phyloP scores from a whole-genome alignment of 176 grass and related monocot species.

The Raddia distichophylla region DNA sequence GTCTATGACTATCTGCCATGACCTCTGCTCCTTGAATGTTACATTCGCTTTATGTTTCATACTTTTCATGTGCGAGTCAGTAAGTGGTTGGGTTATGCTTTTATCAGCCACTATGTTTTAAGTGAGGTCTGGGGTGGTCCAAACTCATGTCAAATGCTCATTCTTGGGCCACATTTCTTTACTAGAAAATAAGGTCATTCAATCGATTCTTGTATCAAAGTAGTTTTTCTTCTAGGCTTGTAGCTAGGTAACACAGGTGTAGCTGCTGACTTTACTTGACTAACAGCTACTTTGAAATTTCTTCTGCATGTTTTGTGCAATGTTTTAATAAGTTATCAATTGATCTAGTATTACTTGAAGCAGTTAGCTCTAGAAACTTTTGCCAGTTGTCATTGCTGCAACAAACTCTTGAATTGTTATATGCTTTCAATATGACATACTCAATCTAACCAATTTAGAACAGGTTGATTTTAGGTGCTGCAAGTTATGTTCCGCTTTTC shows the following conservation, averaged over 20 bases:
- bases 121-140: not conserved
- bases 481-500: constrained; percentile 33
- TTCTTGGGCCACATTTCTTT: not conserved
- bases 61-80: not conserved
- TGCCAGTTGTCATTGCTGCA: not conserved
- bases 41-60: not conserved
- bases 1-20: constrained; percentile 4
- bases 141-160: constrained; percentile 1
- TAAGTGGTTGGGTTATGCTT: constrained; percentile 7
- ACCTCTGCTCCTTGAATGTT: not conserved
- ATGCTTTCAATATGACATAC: constrained; percentile 15
- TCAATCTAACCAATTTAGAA: not conserved
- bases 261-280: not conserved
- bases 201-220: not conserved
- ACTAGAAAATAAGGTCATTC: not conserved
- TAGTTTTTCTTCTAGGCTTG: constrained; percentile 29
- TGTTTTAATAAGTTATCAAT: constrained; percentile 9
- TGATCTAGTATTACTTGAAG: constrained; percentile 4
- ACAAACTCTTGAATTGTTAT: constrained; percentile 19
- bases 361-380: not conserved
- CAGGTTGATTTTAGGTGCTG: constrained; percentile 1
- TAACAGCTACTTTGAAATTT: not conserved
- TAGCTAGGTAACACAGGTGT: not conserved
- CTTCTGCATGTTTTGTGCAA: constrained; percentile 3
- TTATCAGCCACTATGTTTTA: not conserved